A percentile compares a stretch with the other conserved stretches of the same genome.
Evolutionary conservation across 2,329 filamentous ascomycete genomes (phyloP).

Genomic region (Pseudomassariella vexata): DNA sequence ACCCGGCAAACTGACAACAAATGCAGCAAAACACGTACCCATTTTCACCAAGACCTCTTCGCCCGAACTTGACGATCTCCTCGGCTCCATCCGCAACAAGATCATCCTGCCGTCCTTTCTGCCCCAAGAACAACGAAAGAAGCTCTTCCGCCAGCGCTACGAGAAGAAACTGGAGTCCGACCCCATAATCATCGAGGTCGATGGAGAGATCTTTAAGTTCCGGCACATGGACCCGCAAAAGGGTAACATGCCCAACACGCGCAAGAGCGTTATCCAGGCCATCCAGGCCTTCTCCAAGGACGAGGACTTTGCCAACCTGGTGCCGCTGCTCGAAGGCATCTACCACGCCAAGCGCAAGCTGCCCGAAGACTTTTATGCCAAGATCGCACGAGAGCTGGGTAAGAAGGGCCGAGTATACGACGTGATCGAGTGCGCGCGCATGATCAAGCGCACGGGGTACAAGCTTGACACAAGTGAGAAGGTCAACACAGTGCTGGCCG

Average conservation of each 20-base stretch:
- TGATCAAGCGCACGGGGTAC: constrained; percentile 39
- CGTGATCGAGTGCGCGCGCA: constrained; percentile 45
- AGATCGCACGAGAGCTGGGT: constrained; percentile 36
- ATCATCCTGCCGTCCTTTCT: constrained; percentile 60
- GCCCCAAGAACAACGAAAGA: constrained; percentile 42
- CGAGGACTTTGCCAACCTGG: constrained; percentile 48
- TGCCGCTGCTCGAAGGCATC: constrained; percentile 45
- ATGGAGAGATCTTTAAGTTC: constrained; percentile 49
- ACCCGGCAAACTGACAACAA: too few species aligned
- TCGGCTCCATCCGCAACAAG: constrained; percentile 48
- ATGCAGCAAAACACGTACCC: constrained; percentile 27
- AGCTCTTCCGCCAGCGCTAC: constrained; percentile 43
- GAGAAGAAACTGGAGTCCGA: constrained; percentile 44
- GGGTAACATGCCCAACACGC: constrained; percentile 36
- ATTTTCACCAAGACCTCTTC: constrained; percentile 47
- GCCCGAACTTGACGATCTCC: constrained; percentile 44
- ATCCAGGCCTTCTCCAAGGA: constrained; percentile 39
- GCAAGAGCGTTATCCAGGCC: constrained; percentile 28
- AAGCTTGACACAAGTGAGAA: constrained; percentile 34
- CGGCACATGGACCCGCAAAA: constrained; percentile 35
- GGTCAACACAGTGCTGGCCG: constrained; percentile 31
- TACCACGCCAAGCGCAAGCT: constrained; percentile 35
- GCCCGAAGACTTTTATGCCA: constrained; percentile 23
- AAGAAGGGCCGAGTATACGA: constrained; percentile 33
- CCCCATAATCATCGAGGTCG: constrained; percentile 53